Percentiles rank a stretch among this genome's conserved stretches.
phyloP scores from a whole-genome alignment of 2,329 filamentous ascomycete genomes.

The Setomelanomma holmii region DNA sequence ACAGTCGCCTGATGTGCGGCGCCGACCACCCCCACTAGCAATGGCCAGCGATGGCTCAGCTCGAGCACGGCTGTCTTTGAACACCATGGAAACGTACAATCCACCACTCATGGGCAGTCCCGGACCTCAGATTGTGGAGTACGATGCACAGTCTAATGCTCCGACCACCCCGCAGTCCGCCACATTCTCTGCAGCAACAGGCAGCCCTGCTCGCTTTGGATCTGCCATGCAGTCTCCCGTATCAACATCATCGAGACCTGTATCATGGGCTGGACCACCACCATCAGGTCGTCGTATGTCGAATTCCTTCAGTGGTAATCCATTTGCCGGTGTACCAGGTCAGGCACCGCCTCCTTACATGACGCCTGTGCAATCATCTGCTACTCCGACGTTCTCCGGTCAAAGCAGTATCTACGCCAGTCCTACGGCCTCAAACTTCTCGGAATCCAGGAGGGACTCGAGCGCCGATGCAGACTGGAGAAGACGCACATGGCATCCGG shows the following conservation, averaged over 20 bases:
- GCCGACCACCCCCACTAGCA: constrained; percentile 80
- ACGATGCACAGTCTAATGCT: constrained; percentile 72
- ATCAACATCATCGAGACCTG: constrained; percentile 71
- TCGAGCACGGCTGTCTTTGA: constrained; percentile 63
- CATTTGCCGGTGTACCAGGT: constrained; percentile 72
- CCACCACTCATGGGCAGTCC: constrained; percentile 68
- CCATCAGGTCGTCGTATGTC: constrained; percentile 79
- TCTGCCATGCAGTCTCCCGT: constrained; percentile 75
- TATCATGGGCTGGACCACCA: constrained; percentile 74
- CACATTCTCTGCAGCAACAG: constrained; percentile 77
- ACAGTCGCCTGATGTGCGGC: constrained; percentile 60
- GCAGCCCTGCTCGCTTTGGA: constrained; percentile 74
- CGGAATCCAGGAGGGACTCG: constrained; percentile 72
- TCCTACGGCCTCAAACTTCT: constrained; percentile 70
- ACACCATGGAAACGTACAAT: constrained; percentile 67
- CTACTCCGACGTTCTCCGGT: constrained; percentile 60
- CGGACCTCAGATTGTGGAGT: constrained; percentile 69
- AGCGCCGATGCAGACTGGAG: constrained; percentile 78
- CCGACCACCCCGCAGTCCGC: constrained; percentile 85
- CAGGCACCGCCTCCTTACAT: constrained; percentile 65
- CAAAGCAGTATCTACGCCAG: constrained; percentile 68
- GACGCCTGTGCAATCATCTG: constrained; percentile 64
- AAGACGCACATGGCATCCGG: constrained; percentile 89
- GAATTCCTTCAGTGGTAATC: constrained; percentile 77
- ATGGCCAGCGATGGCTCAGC: constrained; percentile 73